These are phyloP conservation scores for Chaetoscypha palmicola DNA, from an alignment of 2,329 filamentous ascomycete genomes.

Conservation along the genomic window DNA sequence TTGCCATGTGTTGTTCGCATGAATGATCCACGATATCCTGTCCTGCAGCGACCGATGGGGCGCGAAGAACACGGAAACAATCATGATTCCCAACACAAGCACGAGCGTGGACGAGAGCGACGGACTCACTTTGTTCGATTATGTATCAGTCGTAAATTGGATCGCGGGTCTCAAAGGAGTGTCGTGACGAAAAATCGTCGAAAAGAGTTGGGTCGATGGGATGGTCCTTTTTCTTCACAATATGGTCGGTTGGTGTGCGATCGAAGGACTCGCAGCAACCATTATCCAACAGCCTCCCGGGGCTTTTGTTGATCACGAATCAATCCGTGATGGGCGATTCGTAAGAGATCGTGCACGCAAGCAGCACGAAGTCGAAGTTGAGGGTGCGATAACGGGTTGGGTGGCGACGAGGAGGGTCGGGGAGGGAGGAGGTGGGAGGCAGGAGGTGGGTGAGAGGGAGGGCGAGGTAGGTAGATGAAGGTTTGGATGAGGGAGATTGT, in stretches of 20 bases:
- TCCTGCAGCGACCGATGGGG: no score
- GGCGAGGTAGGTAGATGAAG: background rate
- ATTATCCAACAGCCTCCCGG: constrained; percentile 30
- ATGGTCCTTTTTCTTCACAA: constrained; percentile 2
- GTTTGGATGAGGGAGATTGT: background rate
- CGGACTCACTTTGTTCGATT: constrained; percentile 29
- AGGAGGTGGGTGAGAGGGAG: background rate
- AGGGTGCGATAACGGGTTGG: background rate
- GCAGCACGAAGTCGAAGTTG: constrained; percentile 15
- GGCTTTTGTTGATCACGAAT: constrained; percentile 19
- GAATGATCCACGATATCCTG: constrained; percentile 21
- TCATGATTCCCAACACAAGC: background rate
- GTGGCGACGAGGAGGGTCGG: background rate
- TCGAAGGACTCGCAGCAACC: constrained; percentile 26
- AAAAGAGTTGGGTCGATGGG: constrained; percentile 11
- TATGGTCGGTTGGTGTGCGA: constrained; percentile 1
- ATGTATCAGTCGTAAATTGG: constrained; percentile 20
- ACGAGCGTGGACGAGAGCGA: background rate
- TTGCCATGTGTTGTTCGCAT: constrained; percentile 16
- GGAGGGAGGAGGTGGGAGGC: background rate
- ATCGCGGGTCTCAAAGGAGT: constrained; percentile 29
- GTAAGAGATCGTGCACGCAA: constrained; percentile 17
- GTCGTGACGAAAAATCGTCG: constrained; percentile 32
- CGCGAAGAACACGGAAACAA: constrained; percentile 7
- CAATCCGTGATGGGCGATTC: constrained; percentile 12